phyloP scores from a whole-genome alignment of 73 alveolate species.

The Breviolum minutum region DNA sequence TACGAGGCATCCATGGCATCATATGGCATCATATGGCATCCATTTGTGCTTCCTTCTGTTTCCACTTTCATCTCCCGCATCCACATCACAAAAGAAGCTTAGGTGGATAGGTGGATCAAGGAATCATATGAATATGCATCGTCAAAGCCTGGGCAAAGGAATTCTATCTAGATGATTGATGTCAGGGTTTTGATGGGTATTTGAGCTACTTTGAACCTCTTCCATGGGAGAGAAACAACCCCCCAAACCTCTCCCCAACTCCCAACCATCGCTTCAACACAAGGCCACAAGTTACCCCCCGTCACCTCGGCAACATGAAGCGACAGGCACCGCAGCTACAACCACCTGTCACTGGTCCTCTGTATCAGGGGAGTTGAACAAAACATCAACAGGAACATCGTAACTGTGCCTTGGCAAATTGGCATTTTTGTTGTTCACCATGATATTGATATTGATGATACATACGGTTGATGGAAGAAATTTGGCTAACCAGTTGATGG shows the following conservation, averaged over 20 bases:
- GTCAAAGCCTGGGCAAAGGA: no score
- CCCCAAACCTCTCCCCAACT: not conserved
- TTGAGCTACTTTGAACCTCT: not conserved
- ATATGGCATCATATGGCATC: not conserved
- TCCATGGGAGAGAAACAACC: not conserved
- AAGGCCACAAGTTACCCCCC: not conserved
- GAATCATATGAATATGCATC: no score
- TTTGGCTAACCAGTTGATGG: no score
- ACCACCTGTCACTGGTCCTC: constrained; percentile 60
- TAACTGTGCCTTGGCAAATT: no score
- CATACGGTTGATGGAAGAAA: no score
- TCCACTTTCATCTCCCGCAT: not conserved
- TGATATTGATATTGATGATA: no score
- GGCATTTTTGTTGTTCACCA: no score
- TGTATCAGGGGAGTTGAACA: not conserved
- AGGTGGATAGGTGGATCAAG: not conserved
- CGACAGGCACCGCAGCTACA: constrained; percentile 82
- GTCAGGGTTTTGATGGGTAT: not conserved
- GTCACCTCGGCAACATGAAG: constrained; percentile 30
- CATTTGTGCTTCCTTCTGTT: not conserved
- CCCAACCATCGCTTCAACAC: not conserved
- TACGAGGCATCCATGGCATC: not conserved
- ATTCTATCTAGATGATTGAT: no score
- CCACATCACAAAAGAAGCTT: not conserved
- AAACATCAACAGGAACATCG: no score